phyloP scores from a whole-genome alignment of 1,284 basidiomycete species.

The Microbotryomycetes sp. region DNA sequence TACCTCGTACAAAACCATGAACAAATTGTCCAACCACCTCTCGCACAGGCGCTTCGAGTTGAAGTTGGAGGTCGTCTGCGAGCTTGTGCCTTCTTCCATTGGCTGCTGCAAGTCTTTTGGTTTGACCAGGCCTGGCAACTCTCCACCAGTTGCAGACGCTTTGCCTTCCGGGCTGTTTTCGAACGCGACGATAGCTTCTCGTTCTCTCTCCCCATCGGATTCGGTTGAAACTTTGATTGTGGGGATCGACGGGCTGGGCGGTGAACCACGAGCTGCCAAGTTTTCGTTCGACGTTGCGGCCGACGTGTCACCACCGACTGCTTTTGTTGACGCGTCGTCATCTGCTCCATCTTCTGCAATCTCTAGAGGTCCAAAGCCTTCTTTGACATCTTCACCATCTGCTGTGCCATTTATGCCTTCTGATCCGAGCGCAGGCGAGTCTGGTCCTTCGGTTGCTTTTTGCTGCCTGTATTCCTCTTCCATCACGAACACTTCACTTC shows the following conservation, averaged over 20 bases:
- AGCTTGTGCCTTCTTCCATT: conserved; percentile 32
- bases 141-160: conserved; percentile 29
- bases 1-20: conserved; percentile 97
- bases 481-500: conserved; percentile 97
- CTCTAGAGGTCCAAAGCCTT: conserved; percentile 52
- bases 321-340: conserved; percentile 68
- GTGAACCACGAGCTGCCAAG: conserved; percentile 19
- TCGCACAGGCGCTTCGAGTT: conserved; percentile 95
- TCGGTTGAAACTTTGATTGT: conserved; percentile 84
- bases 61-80: conserved; percentile 59
- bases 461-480: conserved; percentile 89
- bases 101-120: conserved; percentile 34
- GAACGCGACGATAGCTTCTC: conserved; percentile 41
- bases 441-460: conserved; percentile 40
- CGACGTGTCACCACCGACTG: conserved; percentile 43
- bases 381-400: conserved; percentile 32
- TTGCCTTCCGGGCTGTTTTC: conserved; percentile 39
- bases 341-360: conserved; percentile 48
- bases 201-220: conserved; percentile 55
- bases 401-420: conserved; percentile 43
- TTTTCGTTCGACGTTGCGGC: conserved; percentile 15
- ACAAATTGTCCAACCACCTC: conserved; percentile 95
- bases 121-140: conserved; percentile 37
- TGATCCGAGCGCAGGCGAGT: conserved; percentile 52
- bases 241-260: conserved; percentile 53